Evolutionary conservation across 148 eudicot species (phyloP).

Genomic region (Suaeda aralocaspica): DNA sequence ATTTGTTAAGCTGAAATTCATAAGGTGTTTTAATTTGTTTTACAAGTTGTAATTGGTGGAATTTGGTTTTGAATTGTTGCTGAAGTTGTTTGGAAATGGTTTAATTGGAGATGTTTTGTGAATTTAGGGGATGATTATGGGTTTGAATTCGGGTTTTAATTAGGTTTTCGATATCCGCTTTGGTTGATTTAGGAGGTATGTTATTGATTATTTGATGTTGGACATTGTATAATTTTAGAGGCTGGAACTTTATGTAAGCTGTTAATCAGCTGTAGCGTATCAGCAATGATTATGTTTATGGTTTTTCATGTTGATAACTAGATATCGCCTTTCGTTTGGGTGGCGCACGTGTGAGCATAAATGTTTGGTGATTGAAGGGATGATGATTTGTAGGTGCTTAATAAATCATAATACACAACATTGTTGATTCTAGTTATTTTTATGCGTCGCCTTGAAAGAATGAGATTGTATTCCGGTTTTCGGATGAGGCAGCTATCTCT

Average conservation of each 20-base stretch:
- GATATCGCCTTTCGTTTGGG: neutral
- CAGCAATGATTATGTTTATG: neutral
- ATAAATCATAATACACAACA: neutral
- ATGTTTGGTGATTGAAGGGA: slow-evolving; percentile 3
- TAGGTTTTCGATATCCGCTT: too few relatives aligned
- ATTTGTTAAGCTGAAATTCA: neutral
- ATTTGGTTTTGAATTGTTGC: neutral
- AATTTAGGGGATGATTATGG: neutral
- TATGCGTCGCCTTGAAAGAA: neutral
- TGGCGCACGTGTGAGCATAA: too few relatives aligned
- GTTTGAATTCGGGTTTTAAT: neutral
- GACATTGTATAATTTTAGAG: neutral
- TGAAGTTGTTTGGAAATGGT: neutral
- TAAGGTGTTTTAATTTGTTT: neutral
- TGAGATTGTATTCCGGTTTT: neutral
- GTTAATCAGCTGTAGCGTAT: neutral
- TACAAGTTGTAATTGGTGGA: neutral
- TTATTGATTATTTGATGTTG: neutral
- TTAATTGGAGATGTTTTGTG: neutral
- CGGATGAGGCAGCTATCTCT: neutral
- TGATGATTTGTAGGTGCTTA: neutral
- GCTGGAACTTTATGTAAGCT: neutral
- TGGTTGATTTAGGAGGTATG: too few relatives aligned
- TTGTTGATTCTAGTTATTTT: neutral
- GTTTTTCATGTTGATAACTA: neutral